phyloP scores from a whole-genome alignment of 306 rosid genomes.

The Quercus ilex region DNA sequence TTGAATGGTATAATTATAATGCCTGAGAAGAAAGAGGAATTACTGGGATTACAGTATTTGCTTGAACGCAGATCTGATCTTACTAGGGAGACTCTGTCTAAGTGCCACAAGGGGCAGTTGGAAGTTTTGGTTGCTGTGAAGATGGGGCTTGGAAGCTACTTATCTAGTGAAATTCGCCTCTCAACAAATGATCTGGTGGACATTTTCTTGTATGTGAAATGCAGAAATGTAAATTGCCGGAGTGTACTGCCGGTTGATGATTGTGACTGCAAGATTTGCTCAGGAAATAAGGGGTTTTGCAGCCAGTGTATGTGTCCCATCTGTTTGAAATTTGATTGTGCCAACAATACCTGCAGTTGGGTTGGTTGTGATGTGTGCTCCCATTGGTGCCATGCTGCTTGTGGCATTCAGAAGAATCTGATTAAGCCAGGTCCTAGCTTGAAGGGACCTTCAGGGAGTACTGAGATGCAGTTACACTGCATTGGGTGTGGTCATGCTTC shows the following conservation, averaged over 20 bases:
- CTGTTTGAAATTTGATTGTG: slow-evolving; percentile 94
- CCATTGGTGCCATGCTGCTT: slow-evolving; percentile 98
- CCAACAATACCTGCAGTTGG: slow-evolving; percentile 94
- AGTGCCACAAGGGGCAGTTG: slow-evolving; percentile 66
- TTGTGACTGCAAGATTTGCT: slow-evolving; percentile 94
- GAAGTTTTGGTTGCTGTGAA: slow-evolving; percentile 74
- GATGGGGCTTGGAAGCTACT: slow-evolving; percentile 70
- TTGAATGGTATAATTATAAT: slow-evolving; percentile 63
- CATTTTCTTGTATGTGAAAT: slow-evolving; percentile 69
- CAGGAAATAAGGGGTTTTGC: slow-evolving; percentile 79
- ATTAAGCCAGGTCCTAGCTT: slow-evolving; percentile 91
- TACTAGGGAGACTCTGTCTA: slow-evolving; percentile 67
- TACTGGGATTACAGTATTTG: slow-evolving; percentile 56
- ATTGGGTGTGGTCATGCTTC: slow-evolving; percentile 88
- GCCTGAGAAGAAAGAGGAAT: slow-evolving; percentile 76
- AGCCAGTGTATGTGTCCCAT: slow-evolving; percentile 95
- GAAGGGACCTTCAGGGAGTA: slow-evolving; percentile 83
- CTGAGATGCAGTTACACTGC: slow-evolving; percentile 95
- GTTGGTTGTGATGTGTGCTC: slow-evolving; percentile 97
- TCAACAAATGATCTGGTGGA: slow-evolving; percentile 62
- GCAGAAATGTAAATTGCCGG: slow-evolving; percentile 79
- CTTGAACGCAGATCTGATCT: slow-evolving; percentile 83
- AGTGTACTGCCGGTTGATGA: slow-evolving; percentile 84
- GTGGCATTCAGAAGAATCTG: slow-evolving; percentile 80
- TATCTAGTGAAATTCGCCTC: slow-evolving; percentile 47